phyloP scores from a whole-genome alignment of 805 yeast genomes.

The Myxozyma nipponensis region DNA sequence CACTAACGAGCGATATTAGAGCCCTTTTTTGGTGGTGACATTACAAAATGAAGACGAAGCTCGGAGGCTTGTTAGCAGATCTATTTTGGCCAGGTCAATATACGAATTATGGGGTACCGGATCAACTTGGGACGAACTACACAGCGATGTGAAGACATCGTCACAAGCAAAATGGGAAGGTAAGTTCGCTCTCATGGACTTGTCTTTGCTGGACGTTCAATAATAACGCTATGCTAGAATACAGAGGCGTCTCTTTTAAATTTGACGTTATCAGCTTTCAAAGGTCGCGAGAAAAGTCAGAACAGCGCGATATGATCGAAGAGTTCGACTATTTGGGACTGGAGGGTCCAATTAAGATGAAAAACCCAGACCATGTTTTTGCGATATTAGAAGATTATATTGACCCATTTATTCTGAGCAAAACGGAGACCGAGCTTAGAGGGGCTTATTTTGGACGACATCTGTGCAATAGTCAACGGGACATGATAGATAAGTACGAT shows the following conservation, averaged over 20 bases:
- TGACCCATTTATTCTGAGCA: constrained; percentile 29
- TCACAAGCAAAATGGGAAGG: constrained; percentile 27
- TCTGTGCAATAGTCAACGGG: constrained; percentile 61
- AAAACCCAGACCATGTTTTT: constrained; percentile 66
- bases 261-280: constrained; percentile 77
- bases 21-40: constrained; percentile 70
- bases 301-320: constrained; percentile 63
- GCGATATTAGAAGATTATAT: constrained; percentile 72
- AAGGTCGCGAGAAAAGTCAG: constrained; percentile 54
- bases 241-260: constrained; percentile 57
- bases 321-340: constrained; percentile 66
- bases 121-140: constrained; percentile 51
- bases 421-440: constrained; percentile 46
- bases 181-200: neutral
- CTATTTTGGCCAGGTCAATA: constrained; percentile 67
- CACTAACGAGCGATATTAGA: constrained; percentile 17
- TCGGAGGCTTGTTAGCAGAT: constrained; percentile 53
- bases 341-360: constrained; percentile 74
- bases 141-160: constrained; percentile 45
- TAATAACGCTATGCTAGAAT: constrained; percentile 33
- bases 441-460: constrained; percentile 72
- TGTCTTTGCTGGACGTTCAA: neutral
- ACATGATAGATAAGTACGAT: constrained; percentile 72
- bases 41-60: constrained; percentile 70
- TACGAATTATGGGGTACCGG: constrained; percentile 87